A percentile compares a stretch with the other conserved stretches of the same genome.
Conservation (phyloP, 805 yeast genomes). For the Allodekkera sacchari region DNA sequence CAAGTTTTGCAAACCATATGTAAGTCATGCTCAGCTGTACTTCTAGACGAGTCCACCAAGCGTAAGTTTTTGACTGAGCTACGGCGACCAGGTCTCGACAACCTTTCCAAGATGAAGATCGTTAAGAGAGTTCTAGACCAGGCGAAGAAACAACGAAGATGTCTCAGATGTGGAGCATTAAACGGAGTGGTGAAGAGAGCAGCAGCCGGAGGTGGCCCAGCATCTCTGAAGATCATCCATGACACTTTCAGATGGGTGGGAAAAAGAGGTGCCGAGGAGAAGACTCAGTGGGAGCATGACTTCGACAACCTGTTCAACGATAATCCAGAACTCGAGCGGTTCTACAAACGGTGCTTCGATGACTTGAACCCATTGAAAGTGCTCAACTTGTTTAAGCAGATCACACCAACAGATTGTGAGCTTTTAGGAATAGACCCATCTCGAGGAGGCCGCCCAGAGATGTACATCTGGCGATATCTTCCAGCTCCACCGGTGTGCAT, state of each 20-base stretch:
- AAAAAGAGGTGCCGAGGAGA: constrained; percentile 79
- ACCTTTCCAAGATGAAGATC: constrained; percentile 83
- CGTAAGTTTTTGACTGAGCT: constrained; percentile 67
- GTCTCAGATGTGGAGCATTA: constrained; percentile 76
- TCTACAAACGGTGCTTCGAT: constrained; percentile 79
- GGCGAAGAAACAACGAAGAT: constrained; percentile 90
- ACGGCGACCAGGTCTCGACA: constrained; percentile 82
- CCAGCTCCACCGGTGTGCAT: constrained; percentile 99
- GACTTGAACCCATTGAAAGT: constrained; percentile 92
- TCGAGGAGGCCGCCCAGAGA: constrained; percentile 88
- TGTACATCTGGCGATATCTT: constrained; percentile 91
- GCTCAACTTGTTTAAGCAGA: constrained; percentile 76
- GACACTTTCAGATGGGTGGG: constrained; percentile 96
- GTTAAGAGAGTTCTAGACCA: constrained; percentile 80
- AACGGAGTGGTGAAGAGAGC: constrained; percentile 98
- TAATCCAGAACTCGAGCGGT: constrained; percentile 84
- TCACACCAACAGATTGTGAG: constrained; percentile 84
- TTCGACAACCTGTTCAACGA: constrained; percentile 65
- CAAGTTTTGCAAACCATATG: constrained; percentile 86
- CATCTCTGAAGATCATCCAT: constrained; percentile 90
- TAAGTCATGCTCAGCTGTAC: constrained; percentile 74
- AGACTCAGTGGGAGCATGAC: constrained; percentile 78
- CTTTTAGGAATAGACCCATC: constrained; percentile 83
- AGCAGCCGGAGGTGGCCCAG: constrained; percentile 84
- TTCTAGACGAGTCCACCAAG: constrained; percentile 66